phyloP scores from a whole-genome alignment of 2,329 filamentous ascomycete genomes.

The Trichoderma asperellum region DNA sequence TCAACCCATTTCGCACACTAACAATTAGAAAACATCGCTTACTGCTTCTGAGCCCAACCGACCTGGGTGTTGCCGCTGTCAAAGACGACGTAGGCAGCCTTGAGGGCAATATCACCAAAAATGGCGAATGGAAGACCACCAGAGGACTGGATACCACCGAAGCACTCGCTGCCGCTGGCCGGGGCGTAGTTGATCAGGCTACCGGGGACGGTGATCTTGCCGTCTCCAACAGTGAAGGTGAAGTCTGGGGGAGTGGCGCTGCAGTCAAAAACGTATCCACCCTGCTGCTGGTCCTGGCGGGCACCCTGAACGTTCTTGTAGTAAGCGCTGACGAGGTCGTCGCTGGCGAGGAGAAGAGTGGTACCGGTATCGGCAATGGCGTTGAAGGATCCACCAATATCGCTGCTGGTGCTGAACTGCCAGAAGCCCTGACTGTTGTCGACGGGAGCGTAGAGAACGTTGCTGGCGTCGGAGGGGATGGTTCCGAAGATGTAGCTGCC shows the following conservation, averaged over 20 bases:
- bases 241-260: constrained; percentile 51
- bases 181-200: constrained; percentile 56
- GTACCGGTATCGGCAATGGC: constrained; percentile 64
- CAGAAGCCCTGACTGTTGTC: constrained; percentile 69
- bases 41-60: constrained; percentile 40
- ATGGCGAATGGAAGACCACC: constrained; percentile 54
- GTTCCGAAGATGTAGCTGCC: constrained; percentile 76
- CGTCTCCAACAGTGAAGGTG: constrained; percentile 59
- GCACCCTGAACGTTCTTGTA: constrained; percentile 48
- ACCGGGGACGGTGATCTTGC: constrained; percentile 59
- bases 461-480: constrained; percentile 62
- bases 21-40: not conserved
- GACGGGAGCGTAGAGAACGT: constrained; percentile 64
- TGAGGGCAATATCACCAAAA: constrained; percentile 63
- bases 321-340: constrained; percentile 53
- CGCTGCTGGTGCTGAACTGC: constrained; percentile 41
- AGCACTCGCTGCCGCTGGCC: constrained; percentile 56
- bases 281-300: constrained; percentile 43
- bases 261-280: constrained; percentile 53
- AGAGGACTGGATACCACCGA: constrained; percentile 67
- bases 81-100: constrained; percentile 62
- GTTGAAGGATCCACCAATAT: constrained; percentile 39
- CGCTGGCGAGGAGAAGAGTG: constrained; percentile 63
- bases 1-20: not conserved
- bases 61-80: constrained; percentile 57